Evolutionary conservation across 2,329 filamentous ascomycete genomes (phyloP).

Genomic region (Hortaea sp.): DNA sequence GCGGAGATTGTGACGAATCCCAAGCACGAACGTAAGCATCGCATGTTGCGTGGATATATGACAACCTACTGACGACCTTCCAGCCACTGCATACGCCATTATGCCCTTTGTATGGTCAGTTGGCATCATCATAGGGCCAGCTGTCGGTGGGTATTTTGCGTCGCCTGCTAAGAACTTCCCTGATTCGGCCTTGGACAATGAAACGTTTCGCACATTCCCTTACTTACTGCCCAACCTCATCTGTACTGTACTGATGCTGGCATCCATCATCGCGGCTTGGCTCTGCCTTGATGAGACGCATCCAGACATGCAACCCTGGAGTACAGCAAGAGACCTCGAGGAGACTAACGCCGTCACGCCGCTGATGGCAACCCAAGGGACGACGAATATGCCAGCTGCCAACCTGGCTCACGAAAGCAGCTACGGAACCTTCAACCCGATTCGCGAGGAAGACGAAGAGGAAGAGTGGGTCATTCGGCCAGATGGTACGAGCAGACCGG

Average conservation of each 20-base stretch:
- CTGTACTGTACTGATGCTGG: constrained; percentile 63
- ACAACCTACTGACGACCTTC: constrained; percentile 4
- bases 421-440: constrained; percentile 28
- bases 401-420: constrained; percentile 63
- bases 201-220: constrained; percentile 68
- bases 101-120: constrained; percentile 95
- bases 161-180: constrained; percentile 69
- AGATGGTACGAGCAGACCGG: constrained; percentile 33
- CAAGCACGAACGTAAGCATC: constrained; percentile 68
- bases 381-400: constrained; percentile 60
- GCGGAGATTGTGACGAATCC: constrained; percentile 75
- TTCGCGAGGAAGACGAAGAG: constrained; percentile 45
- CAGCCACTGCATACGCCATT: constrained; percentile 74
- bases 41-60: neutral
- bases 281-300: constrained; percentile 81
- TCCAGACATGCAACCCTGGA: constrained; percentile 61
- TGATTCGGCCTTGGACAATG: constrained; percentile 52
- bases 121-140: constrained; percentile 79
- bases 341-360: constrained; percentile 47
- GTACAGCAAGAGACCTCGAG: constrained; percentile 28
- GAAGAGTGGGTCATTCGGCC: constrained; percentile 41
- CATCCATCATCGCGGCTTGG: constrained; percentile 73
- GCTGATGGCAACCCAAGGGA: constrained; percentile 54
- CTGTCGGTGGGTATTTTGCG: constrained; percentile 78
- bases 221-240: constrained; percentile 85